Evolutionary conservation across 2,329 filamentous ascomycete species (phyloP), one percentile per base, ranked within the genome.

Genomic region (Ustulina deusta): DNA sequence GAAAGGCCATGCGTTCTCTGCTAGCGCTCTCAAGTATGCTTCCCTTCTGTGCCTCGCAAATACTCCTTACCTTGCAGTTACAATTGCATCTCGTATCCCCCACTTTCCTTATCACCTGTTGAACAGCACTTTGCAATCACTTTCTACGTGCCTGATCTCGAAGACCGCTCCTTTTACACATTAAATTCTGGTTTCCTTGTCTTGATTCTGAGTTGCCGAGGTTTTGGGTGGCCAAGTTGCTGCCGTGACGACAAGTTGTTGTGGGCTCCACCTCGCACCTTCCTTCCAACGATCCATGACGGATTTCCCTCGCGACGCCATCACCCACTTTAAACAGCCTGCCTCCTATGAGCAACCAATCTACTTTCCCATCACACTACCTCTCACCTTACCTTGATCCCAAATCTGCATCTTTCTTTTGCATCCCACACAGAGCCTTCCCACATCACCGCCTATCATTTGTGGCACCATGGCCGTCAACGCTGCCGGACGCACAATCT

Each of bases 401-500:
- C 42, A 13, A 9, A 6, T 15, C n/a, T 40, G 27, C 34, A 36
- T 22, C 22, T 15, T 6, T 29, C 44, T 51, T 10, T 36, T 29
- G 1, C 6, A 17, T 40, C 34, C 22, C 68, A 49, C 48, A 49
- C n/a, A 20, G 17, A 44, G 10, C 20, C 17, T 27, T 40, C 13
- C 10, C 29, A n/a, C 22, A 49, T 25, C n/a, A 49, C 25, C 25
- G 11, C 32, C 40, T 46, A 17, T 9, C 25, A 22, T 27, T 32
- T 15, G 3, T 25, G 9, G 29, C 42, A 61, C 29, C 17, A 68
- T 69, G 63, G 29, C 61, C 3, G 57, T 56, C 22, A 54, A 64
- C 32, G 20, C 63, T 10, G 42, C 57, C 13, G 69, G 69, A 20
- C 66, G 69, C 4, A 74, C 73, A 3, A 59, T 71, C 38, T 77